Base-by-base conservation (phyloP, 176 grass and related monocot genomes). In the Aechmea fasciata region DNA sequence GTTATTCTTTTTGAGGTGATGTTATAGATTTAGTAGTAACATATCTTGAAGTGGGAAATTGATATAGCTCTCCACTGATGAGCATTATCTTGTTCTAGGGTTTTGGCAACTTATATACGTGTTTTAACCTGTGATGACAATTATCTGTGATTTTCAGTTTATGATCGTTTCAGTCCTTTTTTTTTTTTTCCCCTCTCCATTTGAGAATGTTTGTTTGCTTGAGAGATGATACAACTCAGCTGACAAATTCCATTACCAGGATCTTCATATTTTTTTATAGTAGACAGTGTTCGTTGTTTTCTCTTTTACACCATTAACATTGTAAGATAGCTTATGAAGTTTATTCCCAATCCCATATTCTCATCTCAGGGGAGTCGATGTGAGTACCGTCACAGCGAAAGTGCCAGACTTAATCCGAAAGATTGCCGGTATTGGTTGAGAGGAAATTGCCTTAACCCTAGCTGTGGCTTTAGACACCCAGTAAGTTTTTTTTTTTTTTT, bases 381-480 rank as follows among this genome's bases (percentile, higher is more conserved):
- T 14, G 63, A 65, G 25, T 65, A 65, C 33, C 22, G 63, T 65
- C 63, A 65, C 24, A 65, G 25, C 11, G 63, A 65, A 28, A 28
- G 63, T 65, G 63, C 63, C 11, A 65, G 11, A 6, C 2, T 14
- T 24, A 65, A 65, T 28, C 63, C 11, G 10, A 65, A 2, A 28
- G 24, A 65, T 65, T 65, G 63, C 22, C 41, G 63, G 25, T 65
- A 65, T 28, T 65, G 63, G 63, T 24, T 65, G 24, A 65, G 28
- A 28, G 63, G 24, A 28, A 65, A 65, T 14, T 65, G 63, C 11
- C 63, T 65, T 12, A 65, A 29, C 28, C 11, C 63, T 3, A 65
- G 12, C 19, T 65, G 63, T 65, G 19, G 11, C 11, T 65, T 65
- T 28, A 20, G 63, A 14, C 63, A 65, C 28, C 63, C 23, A 15